A percentile compares a stretch with the other conserved stretches of the same genome.
phyloP scores from a whole-genome alignment of 2,329 filamentous ascomycete genomes.

The Botrytis squamosa region DNA sequence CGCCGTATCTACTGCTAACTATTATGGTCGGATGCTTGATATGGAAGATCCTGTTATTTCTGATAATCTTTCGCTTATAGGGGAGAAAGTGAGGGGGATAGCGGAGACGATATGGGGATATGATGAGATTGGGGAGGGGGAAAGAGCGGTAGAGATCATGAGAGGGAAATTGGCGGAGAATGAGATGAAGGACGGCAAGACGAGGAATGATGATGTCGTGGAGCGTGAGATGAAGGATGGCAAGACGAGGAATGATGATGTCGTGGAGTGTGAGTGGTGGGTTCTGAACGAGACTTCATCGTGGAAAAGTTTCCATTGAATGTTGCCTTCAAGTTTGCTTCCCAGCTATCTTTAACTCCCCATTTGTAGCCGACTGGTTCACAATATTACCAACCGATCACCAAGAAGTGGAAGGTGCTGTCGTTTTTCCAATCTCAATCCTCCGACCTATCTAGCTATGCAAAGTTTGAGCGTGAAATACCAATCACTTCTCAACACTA shows the following conservation, averaged over 20 bases:
- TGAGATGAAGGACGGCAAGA: background rate
- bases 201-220: background rate
- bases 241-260: background rate
- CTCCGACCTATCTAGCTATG: background rate
- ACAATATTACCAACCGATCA: background rate
- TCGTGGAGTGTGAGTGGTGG: background rate
- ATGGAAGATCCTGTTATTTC: background rate
- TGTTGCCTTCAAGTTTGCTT: background rate
- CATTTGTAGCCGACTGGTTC: background rate
- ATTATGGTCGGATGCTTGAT: background rate
- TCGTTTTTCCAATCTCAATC: background rate
- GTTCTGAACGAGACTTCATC: background rate
- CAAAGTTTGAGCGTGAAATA: background rate
- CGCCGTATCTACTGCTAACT: background rate
- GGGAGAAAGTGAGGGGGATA: background rate
- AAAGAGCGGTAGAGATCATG: background rate
- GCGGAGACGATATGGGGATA: background rate
- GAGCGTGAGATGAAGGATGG: background rate
- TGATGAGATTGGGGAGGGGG: background rate
- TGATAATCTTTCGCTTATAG: background rate
- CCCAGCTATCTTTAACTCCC: background rate
- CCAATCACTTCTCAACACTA: background rate
- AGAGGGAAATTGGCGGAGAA: background rate
- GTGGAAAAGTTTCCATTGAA: background rate
- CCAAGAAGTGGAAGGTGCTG: background rate